A percentile compares a stretch with the other conserved stretches of the same genome.
Conservation (phyloP, 2,329 filamentous ascomycete genomes). For the Pleoardoris graminearum region DNA sequence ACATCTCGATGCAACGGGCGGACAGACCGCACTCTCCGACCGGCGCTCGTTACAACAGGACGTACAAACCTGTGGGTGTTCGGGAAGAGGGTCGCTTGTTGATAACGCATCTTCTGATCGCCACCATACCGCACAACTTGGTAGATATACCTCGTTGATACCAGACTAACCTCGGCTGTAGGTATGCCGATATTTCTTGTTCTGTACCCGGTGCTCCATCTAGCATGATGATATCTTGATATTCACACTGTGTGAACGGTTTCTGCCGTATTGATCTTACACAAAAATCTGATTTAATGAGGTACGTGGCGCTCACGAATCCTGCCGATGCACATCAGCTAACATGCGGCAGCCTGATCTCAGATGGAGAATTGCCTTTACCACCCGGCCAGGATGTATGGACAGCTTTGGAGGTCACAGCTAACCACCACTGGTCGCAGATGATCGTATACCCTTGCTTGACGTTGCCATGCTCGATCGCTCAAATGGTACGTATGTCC, state of each 20-base stretch:
- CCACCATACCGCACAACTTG: conserved; percentile 17
- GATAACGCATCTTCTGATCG: conserved; percentile 69
- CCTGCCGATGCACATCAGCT: conserved; percentile 16
- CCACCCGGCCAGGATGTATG: conserved; percentile 14
- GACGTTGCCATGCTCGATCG: neutral
- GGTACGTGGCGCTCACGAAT: conserved; percentile 45
- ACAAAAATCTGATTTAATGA: conserved; percentile 75
- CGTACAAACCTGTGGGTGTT: conserved; percentile 68
- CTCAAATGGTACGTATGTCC: conserved; percentile 22
- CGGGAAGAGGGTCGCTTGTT: conserved; percentile 63
- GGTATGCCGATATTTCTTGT: conserved; percentile 29
- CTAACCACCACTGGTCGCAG: conserved; percentile 24
- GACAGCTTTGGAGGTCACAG: conserved; percentile 13
- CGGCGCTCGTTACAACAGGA: conserved; percentile 57
- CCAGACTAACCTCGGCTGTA: conserved; percentile 21
- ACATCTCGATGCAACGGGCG: conserved; percentile 69
- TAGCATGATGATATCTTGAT: conserved; percentile 64
- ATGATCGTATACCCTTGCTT: neutral
- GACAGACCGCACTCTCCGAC: conserved; percentile 62
- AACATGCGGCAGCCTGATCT: conserved; percentile 40
- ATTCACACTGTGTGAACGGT: conserved; percentile 72
- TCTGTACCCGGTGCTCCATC: conserved; percentile 47
- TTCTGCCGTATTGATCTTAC: conserved; percentile 58
- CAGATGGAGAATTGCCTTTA: conserved; percentile 38
- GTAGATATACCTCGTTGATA: conserved; percentile 3